Base-by-base conservation (phyloP, 805 yeast genomes). In the Monosporozyma unispora region DNA sequence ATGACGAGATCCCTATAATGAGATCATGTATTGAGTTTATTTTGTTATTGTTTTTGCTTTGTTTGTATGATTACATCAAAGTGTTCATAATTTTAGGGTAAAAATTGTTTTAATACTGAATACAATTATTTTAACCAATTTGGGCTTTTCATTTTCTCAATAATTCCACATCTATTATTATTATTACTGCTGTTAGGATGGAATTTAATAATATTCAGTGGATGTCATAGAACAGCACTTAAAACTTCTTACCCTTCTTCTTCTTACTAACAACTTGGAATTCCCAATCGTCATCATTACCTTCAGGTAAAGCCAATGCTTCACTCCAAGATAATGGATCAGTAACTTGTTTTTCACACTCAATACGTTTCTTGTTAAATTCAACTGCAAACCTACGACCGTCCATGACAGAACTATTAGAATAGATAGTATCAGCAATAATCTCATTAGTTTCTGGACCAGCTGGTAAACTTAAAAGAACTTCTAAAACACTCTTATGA, bases 371-470 rank as follows among this genome's bases (percentile, higher is more conserved):
- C 68, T 82, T 84, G 62, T 84, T 73, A 64, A 93, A 93, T 62
- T 93, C 99, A 50, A 77, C 78, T 0, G 99, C 96, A 72, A 90
- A 91, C 56, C 96, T 76, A 63, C 96, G 81, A 22, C 98, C 98
- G 65, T 93, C 96, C 85, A 91, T 82, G 1, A 90, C 84, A 2
- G 90, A 78, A 39, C 95, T 84, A 52, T 88, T 85, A 23, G 93
- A 81, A 70, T 88, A 89, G 51, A 91, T 81, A 11, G 96, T 87
- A 61, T 91, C 99, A 1, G 96, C 84, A 62, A 91, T 89, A 63
- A 91, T 86, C 64, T 83, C 96, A 45, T 76, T 73, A 0, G 95
- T 80, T 57, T 88, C 96, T 6, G 74, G 58, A 38, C 81, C 78
- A n/a, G 77, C 68, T 33, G 97, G 96, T 53, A 91, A 76, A 52